Percentiles rank a stretch among this genome's conserved stretches.
Conservation (phyloP, 495 filamentous ascomycete species). For the Talaromyces adpressus region DNA sequence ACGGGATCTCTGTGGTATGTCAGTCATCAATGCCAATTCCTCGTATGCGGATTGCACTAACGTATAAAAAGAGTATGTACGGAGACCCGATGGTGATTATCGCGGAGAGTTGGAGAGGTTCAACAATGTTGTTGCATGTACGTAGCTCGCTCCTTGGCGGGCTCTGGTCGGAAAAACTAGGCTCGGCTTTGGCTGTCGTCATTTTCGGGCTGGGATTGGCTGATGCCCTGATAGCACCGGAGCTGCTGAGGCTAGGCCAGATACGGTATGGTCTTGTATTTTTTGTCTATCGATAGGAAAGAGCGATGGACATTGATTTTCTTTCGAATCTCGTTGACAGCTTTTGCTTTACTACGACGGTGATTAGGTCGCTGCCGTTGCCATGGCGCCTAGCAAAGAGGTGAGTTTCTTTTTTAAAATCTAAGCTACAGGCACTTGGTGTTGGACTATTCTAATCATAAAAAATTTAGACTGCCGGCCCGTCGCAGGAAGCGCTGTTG, state of each 20-base stretch:
- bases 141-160: constrained; percentile 11
- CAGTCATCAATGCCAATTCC: not conserved
- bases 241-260: not conserved
- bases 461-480: constrained; percentile 10
- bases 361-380: not conserved
- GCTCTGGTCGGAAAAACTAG: constrained; percentile 38
- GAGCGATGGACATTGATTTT: constrained; percentile 6
- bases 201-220: not conserved
- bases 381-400: constrained; percentile 37
- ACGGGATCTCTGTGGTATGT: constrained; percentile 6
- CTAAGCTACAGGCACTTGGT: not conserved
- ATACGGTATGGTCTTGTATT: not conserved
- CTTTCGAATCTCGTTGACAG: not conserved
- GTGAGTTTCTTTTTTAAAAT: constrained; percentile 20
- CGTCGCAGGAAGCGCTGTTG: constrained; percentile 44
- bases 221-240: not conserved
- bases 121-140: not conserved
- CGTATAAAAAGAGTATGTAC: constrained; percentile 13
- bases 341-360: not conserved
- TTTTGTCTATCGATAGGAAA: constrained; percentile 5
- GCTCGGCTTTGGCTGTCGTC: constrained; percentile 13
- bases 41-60: not conserved
- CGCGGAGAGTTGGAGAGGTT: constrained; percentile 11
- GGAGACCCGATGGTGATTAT: not conserved
- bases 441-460: not conserved